Conservation (phyloP, 768 basidiomycete species). For the Podaxis sp. region DNA sequence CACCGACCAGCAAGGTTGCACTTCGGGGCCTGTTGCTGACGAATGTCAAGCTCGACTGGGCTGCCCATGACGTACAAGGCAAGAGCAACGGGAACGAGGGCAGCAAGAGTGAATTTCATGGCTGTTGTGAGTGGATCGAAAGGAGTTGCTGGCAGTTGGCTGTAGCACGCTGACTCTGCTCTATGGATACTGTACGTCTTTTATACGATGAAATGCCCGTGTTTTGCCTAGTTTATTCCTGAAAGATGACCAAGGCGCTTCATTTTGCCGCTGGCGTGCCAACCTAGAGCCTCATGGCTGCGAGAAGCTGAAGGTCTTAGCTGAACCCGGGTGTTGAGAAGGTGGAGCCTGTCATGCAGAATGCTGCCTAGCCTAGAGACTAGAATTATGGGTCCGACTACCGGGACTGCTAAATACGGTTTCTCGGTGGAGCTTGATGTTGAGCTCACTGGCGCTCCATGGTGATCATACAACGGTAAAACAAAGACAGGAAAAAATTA, state of each 20-base stretch:
- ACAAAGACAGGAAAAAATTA: too few relatives aligned
- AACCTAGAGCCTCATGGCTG: neutral
- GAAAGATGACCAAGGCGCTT: neutral
- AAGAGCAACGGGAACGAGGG: neutral
- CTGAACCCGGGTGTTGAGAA: neutral
- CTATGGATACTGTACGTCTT: neutral
- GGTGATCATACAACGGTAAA: too few relatives aligned
- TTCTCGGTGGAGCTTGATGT: too few relatives aligned
- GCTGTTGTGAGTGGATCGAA: neutral
- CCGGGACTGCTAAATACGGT: neutral
- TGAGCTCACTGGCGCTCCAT: too few relatives aligned
- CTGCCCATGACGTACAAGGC: neutral
- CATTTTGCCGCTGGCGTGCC: neutral
- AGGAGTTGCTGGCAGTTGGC: neutral
- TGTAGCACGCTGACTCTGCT: neutral
- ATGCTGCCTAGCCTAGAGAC: neutral
- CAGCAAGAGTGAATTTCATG: neutral
- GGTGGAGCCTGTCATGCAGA: neutral
- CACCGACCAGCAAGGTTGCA: neutral
- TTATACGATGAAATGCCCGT: neutral
- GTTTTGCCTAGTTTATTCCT: neutral
- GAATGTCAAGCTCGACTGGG: neutral
- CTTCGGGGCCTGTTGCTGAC: neutral
- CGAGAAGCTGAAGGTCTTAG: neutral
- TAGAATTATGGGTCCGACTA: neutral